Percentiles rank a stretch among this genome's conserved stretches.
phyloP scores from a whole-genome alignment of 306 rosid genomes.

The Citrullus mucosospermus region DNA sequence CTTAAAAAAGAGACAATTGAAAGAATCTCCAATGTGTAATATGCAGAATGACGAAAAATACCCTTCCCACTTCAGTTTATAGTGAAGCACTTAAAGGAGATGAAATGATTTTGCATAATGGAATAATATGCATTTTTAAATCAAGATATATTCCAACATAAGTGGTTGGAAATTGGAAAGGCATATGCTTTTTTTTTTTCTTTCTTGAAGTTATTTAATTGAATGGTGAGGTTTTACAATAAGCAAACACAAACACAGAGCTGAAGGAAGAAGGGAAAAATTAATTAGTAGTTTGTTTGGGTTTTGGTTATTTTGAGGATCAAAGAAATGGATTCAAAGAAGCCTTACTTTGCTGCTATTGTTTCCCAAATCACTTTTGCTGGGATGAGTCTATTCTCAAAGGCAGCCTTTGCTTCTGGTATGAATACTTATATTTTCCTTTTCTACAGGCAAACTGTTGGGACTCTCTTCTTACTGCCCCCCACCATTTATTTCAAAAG shows the following conservation, averaged over 20 bases:
- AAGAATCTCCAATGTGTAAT: not conserved
- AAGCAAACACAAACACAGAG: not conserved
- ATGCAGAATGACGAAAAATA: not conserved
- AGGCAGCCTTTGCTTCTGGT: constrained; percentile 11
- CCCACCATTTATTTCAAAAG: not conserved
- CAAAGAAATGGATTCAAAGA: constrained; percentile 1
- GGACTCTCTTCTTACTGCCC: not conserved
- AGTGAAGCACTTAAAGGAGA: not conserved
- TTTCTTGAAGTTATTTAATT: not conserved
- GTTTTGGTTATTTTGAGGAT: no score
- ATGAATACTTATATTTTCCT: constrained; percentile 4
- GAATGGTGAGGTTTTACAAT: not conserved
- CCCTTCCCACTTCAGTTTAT: not conserved
- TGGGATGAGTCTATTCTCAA: not conserved
- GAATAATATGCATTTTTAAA: not conserved
- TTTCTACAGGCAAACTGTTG: constrained; percentile 11
- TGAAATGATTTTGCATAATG: not conserved
- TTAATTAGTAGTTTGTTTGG: not conserved
- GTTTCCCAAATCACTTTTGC: not conserved
- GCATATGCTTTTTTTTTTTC: not conserved
- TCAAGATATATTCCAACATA: not conserved
- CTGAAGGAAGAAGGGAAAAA: not conserved
- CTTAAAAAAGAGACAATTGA: no score
- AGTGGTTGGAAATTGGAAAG: not conserved
- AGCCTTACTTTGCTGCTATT: not conserved